phyloP scores from a whole-genome alignment of 257 asterid species.

The Gynochthodes officinalis region DNA sequence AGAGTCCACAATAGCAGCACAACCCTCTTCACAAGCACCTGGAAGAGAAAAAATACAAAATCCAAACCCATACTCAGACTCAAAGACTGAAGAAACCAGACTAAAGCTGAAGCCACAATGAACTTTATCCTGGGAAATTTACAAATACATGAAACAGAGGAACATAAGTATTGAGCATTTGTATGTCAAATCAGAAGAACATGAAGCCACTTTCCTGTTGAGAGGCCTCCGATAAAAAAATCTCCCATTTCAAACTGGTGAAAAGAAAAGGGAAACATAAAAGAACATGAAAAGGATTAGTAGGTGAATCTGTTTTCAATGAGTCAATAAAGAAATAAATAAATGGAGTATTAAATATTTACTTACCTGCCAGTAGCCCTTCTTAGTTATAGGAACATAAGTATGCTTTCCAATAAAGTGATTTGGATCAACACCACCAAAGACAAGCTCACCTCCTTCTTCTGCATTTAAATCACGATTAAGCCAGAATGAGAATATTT shows the following conservation, averaged over 20 bases:
- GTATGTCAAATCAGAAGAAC: background rate
- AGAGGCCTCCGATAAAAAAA: conserved; percentile 61
- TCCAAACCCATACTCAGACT: background rate
- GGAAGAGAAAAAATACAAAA: conserved; percentile 11
- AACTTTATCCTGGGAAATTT: background rate
- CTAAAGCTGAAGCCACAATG: background rate
- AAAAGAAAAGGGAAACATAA: conserved; percentile 13
- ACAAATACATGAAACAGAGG: no score
- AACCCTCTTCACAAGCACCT: conserved; percentile 84
- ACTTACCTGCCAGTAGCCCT: conserved; percentile 95
- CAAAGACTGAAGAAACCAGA: background rate
- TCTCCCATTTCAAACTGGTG: conserved; percentile 77
- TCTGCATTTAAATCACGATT: conserved; percentile 64
- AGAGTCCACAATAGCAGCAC: conserved; percentile 93
- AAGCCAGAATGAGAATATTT: conserved; percentile 81
- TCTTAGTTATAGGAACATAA: conserved; percentile 67
- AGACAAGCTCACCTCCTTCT: conserved; percentile 83
- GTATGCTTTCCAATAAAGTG: conserved; percentile 78
- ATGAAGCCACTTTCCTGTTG: conserved; percentile 54
- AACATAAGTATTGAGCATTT: conserved; percentile 3
- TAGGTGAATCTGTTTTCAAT: background rate
- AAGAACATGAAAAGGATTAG: background rate
- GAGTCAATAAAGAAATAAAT: background rate
- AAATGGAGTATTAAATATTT: background rate
- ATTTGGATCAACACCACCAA: conserved; percentile 80